Conservation (phyloP, 2,329 filamentous ascomycete genomes). For the Torrubiella hemipterigena region DNA sequence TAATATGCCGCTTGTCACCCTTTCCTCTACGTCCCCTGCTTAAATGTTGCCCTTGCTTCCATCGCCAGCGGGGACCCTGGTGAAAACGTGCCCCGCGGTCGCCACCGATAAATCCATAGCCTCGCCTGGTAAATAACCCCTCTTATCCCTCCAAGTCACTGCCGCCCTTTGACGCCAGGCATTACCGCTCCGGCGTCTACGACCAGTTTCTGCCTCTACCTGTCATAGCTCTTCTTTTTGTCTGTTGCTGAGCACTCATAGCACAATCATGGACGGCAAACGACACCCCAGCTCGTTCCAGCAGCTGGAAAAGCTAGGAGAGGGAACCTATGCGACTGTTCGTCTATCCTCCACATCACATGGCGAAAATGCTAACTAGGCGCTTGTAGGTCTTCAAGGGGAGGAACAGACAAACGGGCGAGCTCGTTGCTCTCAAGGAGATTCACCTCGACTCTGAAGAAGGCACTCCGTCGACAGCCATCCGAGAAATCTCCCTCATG, state of each 20-base stretch:
- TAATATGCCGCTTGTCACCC: too few species aligned
- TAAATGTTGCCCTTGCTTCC: too few species aligned
- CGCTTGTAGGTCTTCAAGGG: slow-evolving; percentile 82
- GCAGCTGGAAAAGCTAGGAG: slow-evolving; percentile 96
- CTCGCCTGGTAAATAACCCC: too few species aligned
- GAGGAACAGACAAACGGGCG: slow-evolving; percentile 90
- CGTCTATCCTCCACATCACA: slow-evolving; percentile 15
- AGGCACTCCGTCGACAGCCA: slow-evolving; percentile 91
- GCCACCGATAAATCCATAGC: too few species aligned
- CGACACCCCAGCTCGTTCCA: slow-evolving; percentile 94
- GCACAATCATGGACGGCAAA: slow-evolving; percentile 93
- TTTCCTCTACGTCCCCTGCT: too few species aligned
- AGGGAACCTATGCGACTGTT: slow-evolving; percentile 97
- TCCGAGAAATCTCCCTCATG: slow-evolving; percentile 97
- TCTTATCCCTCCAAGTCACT: too few species aligned
- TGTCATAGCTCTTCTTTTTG: not conserved
- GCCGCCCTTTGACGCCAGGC: too few species aligned
- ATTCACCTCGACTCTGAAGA: slow-evolving; percentile 98
- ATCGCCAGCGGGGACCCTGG: too few species aligned
- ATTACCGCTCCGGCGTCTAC: too few species aligned
- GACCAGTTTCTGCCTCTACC: too few species aligned
- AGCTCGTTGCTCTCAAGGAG: slow-evolving; percentile 93
- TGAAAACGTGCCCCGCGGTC: too few species aligned
- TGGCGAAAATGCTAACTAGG: slow-evolving; percentile 7
- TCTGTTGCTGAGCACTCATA: slow-evolving; percentile 1